These are phyloP conservation scores for Terana coerulea DNA, from an alignment of 768 basidiomycete genomes.

Conservation along the genomic window DNA sequence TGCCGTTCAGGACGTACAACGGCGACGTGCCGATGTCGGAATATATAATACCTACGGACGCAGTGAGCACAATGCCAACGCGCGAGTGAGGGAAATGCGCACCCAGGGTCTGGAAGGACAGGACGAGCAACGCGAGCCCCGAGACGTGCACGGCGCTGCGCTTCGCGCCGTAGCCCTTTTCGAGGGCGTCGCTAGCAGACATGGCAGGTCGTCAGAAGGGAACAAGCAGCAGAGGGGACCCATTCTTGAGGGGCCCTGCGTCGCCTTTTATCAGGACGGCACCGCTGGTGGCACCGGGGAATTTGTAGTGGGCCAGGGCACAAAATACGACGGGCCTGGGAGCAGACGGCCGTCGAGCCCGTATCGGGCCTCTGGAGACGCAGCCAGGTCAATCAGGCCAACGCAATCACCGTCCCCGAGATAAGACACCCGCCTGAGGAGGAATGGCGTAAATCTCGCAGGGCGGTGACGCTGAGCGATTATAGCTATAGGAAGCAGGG, in stretches of 20 bases:
- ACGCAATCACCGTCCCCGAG: not conserved
- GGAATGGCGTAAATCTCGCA: slow-evolving; percentile 14
- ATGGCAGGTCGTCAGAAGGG: not conserved
- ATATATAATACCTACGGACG: slow-evolving; percentile 35
- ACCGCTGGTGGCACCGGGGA: not conserved
- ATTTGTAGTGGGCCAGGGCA: not conserved
- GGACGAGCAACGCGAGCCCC: slow-evolving; percentile 19
- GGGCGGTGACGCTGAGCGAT: slow-evolving; percentile 4
- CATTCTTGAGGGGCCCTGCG: no score
- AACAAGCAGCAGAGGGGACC: not conserved
- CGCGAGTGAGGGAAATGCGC: not conserved
- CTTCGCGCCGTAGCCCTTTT: not conserved
- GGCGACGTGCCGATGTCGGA: slow-evolving; percentile 55
- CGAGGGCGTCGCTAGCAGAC: not conserved
- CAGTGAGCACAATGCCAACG: not conserved
- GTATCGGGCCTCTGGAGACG: not conserved
- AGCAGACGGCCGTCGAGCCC: slow-evolving; percentile 2
- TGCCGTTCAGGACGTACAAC: slow-evolving; percentile 62
- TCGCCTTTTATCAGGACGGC: not conserved
- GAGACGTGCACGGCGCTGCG: slow-evolving; percentile 8
- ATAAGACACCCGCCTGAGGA: not conserved
- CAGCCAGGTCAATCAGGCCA: not conserved
- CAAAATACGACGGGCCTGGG: not conserved
- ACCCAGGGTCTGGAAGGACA: slow-evolving; percentile 33
- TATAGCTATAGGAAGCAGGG: slow-evolving; percentile 10